A percentile compares a stretch with the other conserved stretches of the same genome.
phyloP scores from a whole-genome alignment of 345 rosid genomes.

The Syzygium grande region DNA sequence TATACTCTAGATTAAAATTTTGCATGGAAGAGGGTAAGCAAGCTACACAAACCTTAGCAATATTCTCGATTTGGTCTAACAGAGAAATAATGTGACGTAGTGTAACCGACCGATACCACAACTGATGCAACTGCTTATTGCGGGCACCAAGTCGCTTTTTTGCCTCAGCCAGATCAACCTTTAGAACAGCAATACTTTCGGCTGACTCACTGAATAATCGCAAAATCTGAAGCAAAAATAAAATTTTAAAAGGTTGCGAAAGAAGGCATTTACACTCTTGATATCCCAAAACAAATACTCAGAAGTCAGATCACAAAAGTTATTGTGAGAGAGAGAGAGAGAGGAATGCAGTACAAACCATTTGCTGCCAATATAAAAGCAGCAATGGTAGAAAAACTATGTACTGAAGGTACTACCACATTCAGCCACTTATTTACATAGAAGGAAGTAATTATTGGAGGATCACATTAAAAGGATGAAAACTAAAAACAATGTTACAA shows the following conservation, averaged over 20 bases:
- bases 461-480: background rate
- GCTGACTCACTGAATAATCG: constrained; percentile 94
- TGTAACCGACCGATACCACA: constrained; percentile 99
- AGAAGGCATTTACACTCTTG: background rate
- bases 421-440: background rate
- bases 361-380: background rate
- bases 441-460: background rate
- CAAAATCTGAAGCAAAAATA: constrained; percentile 58
- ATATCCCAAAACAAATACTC: background rate
- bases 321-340: background rate
- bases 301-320: background rate
- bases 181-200: constrained; percentile 56
- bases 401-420: background rate
- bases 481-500: background rate
- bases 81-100: constrained; percentile 90
- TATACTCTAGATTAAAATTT: background rate
- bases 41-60: constrained; percentile 71
- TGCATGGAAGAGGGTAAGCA: background rate
- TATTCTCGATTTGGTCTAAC: constrained; percentile 95
- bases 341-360: background rate
- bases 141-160: constrained; percentile 77
- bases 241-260: background rate
- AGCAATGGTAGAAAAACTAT: background rate
- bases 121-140: constrained; percentile 93
- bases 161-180: constrained; percentile 87